Conservation (phyloP, 2,329 filamentous ascomycete species). For the Cephalotrichum gorgonifer region DNA sequence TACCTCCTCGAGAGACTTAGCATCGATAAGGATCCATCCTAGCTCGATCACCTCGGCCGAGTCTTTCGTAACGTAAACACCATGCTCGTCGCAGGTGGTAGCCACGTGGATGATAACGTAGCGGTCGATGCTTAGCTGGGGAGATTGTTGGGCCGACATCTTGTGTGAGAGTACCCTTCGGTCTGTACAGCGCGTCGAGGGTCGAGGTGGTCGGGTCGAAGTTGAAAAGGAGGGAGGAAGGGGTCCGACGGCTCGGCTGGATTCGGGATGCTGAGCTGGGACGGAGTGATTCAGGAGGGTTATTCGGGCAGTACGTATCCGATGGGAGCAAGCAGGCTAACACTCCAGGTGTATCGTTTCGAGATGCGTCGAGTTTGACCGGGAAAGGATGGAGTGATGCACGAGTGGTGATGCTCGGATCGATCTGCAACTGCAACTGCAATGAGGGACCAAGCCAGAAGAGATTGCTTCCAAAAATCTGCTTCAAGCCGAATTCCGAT, state of each 20-base stretch:
- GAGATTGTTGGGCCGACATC: slow-evolving; percentile 30
- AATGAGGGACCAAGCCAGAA: neutral
- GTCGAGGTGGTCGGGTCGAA: neutral
- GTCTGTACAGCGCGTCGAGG: neutral
- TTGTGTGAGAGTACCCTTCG: neutral
- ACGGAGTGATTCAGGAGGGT: neutral
- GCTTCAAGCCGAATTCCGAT: neutral
- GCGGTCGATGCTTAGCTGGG: slow-evolving; percentile 72
- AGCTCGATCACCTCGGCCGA: slow-evolving; percentile 98
- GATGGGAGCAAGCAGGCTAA: neutral
- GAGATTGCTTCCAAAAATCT: neutral
- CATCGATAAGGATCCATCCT: slow-evolving; percentile 92
- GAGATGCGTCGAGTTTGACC: neutral
- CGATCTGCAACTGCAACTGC: neutral
- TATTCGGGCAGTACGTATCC: neutral
- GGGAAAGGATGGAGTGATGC: slow-evolving; percentile 1
- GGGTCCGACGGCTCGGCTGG: neutral
- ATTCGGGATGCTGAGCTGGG: neutral
- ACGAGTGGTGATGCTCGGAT: neutral
- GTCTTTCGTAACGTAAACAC: slow-evolving; percentile 98
- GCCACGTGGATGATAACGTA: slow-evolving; percentile 98
- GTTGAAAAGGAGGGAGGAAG: neutral
- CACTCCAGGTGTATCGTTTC: neutral
- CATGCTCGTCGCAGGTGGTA: slow-evolving; percentile 97
- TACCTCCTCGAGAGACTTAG: slow-evolving; percentile 88